Evolutionary conservation across 352 stramenopile genomes (phyloP).

Genomic region (Paralagenidium karlingii): DNA sequence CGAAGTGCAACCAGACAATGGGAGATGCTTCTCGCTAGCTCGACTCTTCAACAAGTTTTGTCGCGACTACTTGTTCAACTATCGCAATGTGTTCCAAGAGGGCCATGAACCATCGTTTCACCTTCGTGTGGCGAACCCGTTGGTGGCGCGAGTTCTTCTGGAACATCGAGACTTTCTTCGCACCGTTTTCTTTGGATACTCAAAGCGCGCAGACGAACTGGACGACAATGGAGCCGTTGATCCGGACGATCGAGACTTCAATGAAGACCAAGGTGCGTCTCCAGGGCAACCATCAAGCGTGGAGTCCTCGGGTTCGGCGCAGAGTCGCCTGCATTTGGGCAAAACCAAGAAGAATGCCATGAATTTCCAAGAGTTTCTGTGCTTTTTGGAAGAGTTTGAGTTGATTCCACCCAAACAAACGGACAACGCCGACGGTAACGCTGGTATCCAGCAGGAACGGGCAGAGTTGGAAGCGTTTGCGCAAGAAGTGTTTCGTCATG

Average conservation of each 20-base stretch:
- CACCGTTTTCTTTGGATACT: constrained; percentile 35
- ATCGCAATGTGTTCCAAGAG: constrained; percentile 6
- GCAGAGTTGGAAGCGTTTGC: no score
- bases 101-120: no score
- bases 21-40: no score
- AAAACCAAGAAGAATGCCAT: constrained; percentile 46
- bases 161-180: constrained; percentile 46
- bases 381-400: constrained; percentile 18
- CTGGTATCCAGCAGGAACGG: no score
- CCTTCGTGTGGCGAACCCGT: no score
- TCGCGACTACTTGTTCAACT: no score
- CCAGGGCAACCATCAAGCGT: no score
- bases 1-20: no score
- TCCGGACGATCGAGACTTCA: not conserved
- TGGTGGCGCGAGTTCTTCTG: constrained; percentile 25
- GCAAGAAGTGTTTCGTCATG: constrained; percentile 22
- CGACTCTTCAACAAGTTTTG: no score
- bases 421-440: no score
- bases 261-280: not conserved
- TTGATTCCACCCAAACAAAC: constrained; percentile 5
- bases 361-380: constrained; percentile 31
- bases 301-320: no score
- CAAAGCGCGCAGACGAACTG: constrained; percentile 23
- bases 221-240: not conserved
- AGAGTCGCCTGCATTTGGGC: no score